Percentiles rank a stretch among this genome's conserved stretches.
Evolutionary conservation across 805 yeast species (phyloP).

Genomic region (Candida anglica): DNA sequence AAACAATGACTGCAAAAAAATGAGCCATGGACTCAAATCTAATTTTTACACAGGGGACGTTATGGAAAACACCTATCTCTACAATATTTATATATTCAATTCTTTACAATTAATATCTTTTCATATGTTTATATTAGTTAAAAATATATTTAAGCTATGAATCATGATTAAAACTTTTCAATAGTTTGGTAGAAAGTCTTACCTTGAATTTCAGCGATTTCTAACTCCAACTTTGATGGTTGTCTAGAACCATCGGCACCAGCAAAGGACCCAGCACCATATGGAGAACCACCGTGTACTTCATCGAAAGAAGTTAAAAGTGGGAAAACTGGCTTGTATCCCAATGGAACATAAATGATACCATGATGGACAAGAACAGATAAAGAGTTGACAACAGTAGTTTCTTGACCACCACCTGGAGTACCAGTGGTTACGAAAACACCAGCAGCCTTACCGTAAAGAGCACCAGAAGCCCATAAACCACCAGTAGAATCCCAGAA

Average conservation of each 20-base stretch:
- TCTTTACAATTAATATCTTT: too few relatives aligned
- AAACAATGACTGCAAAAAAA: too few relatives aligned
- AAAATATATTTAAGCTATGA: constrained; percentile 2
- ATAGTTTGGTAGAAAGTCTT: constrained; percentile 42
- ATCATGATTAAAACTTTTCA: too few relatives aligned
- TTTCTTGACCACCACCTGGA: constrained; percentile 81
- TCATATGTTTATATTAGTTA: too few relatives aligned
- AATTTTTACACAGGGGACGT: too few relatives aligned
- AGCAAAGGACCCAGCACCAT: constrained; percentile 83
- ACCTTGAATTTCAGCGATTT: constrained; percentile 66
- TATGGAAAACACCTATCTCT: too few relatives aligned
- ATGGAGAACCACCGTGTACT: constrained; percentile 76
- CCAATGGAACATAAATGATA: constrained; percentile 74
- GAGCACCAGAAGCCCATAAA: constrained; percentile 71
- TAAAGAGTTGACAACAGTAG: constrained; percentile 59
- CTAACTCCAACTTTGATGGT: constrained; percentile 60
- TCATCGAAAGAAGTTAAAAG: constrained; percentile 54
- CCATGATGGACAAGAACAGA: constrained; percentile 77
- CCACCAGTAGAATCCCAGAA: constrained; percentile 80
- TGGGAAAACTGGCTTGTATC: constrained; percentile 56
- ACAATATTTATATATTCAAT: too few relatives aligned
- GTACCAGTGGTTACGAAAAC: constrained; percentile 72
- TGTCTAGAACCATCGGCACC: constrained; percentile 74
- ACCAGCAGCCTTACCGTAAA: constrained; percentile 72
- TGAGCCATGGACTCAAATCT: too few relatives aligned